Evolutionary conservation across 108 stramenopile species (phyloP).

Genomic region (Nannochloropsis salina): DNA sequence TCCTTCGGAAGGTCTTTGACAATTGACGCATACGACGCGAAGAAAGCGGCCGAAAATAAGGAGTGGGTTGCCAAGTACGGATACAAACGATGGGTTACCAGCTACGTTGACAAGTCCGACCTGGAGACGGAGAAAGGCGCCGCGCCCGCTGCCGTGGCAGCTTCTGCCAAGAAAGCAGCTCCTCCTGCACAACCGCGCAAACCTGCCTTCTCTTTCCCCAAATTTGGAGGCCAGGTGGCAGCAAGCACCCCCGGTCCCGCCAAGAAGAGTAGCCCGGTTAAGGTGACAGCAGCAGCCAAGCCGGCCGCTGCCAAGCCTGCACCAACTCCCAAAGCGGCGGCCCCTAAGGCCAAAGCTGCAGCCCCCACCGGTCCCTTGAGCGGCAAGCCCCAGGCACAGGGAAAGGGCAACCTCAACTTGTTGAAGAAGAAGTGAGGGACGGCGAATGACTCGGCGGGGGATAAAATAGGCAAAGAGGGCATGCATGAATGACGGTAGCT

Average conservation of each 20-base stretch:
- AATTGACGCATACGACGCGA: background rate
- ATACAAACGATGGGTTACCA: constrained; percentile 37
- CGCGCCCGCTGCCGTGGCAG: constrained; percentile 16
- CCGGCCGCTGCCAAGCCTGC: background rate
- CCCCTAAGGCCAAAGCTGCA: constrained; percentile 1
- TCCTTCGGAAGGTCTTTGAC: background rate
- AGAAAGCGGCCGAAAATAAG: background rate
- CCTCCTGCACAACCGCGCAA: background rate
- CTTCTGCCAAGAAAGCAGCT: background rate
- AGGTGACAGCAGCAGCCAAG: background rate
- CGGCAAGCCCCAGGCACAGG: constrained; percentile 19
- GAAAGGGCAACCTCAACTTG: constrained; percentile 10
- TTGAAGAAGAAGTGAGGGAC: background rate
- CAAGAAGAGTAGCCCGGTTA: background rate
- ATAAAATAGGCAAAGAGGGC: background rate
- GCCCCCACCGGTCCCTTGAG: background rate
- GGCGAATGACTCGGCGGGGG: background rate
- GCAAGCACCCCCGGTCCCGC: background rate
- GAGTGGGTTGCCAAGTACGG: constrained; percentile 49
- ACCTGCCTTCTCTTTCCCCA: background rate
- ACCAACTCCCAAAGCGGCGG: background rate
- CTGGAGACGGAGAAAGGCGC: background rate
- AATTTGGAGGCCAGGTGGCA: background rate
- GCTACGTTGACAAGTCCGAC: constrained; percentile 49
- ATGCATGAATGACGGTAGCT: no score